Percentiles rank a stretch among this genome's conserved stretches.
Evolutionary conservation across 805 yeast species (phyloP).

Genomic region (Candida bentonensis): DNA sequence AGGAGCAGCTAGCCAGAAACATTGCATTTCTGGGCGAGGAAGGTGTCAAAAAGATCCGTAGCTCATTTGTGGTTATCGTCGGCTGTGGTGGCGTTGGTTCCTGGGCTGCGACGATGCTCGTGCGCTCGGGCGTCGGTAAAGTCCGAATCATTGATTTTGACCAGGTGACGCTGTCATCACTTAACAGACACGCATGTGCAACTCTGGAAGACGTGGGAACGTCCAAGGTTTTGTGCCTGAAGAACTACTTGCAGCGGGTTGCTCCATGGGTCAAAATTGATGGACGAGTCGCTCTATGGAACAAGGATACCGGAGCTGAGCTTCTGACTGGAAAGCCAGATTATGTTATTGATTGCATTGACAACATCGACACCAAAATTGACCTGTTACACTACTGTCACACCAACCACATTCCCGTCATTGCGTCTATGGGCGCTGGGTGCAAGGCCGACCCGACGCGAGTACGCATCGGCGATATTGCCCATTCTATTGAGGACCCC

Average conservation of each 20-base stretch:
- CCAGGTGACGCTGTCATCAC: constrained; percentile 83
- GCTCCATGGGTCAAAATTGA: constrained; percentile 94
- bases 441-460: constrained; percentile 92
- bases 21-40: constrained; percentile 82
- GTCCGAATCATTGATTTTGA: constrained; percentile 84
- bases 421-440: constrained; percentile 95
- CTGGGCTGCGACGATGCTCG: constrained; percentile 84
- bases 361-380: constrained; percentile 92
- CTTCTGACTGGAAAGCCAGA: constrained; percentile 49
- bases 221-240: constrained; percentile 73
- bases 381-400: constrained; percentile 69
- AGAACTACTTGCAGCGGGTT: constrained; percentile 47
- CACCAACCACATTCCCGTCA: constrained; percentile 44
- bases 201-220: constrained; percentile 84
- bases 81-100: constrained; percentile 99
- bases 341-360: constrained; percentile 87
- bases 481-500: constrained; percentile 88
- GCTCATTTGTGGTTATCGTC: constrained; percentile 58
- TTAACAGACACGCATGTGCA: constrained; percentile 93
- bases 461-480: constrained; percentile 76
- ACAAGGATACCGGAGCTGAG: constrained; percentile 41
- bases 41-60: constrained; percentile 62
- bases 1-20: constrained; percentile 88
- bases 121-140: constrained; percentile 76
- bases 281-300: constrained; percentile 67